Conservation (phyloP, 2,329 filamentous ascomycete genomes). For the Neofusicoccum ribis region DNA sequence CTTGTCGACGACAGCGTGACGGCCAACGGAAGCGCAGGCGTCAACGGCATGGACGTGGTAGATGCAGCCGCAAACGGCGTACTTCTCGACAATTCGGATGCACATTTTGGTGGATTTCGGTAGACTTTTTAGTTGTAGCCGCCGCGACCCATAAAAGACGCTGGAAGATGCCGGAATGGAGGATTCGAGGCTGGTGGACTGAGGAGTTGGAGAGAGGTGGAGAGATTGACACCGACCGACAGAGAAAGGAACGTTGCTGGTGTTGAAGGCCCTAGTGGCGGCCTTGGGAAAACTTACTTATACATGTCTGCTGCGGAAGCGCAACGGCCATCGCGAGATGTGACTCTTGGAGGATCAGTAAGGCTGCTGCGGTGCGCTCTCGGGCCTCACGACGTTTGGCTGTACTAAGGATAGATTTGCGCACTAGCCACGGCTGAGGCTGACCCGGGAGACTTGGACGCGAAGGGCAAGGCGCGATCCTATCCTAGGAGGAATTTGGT, state of each 20-base stretch:
- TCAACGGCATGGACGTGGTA: constrained; percentile 40
- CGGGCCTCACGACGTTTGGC: constrained; percentile 3
- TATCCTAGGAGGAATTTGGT: constrained; percentile 2
- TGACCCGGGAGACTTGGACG: constrained; percentile 11
- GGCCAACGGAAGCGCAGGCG: constrained; percentile 34
- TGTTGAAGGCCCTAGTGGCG: neutral
- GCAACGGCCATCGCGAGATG: constrained; percentile 19
- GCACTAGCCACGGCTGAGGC: constrained; percentile 20
- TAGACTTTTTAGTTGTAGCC: neutral
- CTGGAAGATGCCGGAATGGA: neutral
- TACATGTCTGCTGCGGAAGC: neutral
- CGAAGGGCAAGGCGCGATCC: constrained; percentile 5
- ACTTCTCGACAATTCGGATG: constrained; percentile 37
- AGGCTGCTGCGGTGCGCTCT: constrained; percentile 16
- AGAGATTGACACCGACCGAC: neutral
- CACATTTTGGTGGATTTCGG: constrained; percentile 30
- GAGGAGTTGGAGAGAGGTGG: neutral
- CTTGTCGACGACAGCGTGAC: constrained; percentile 32
- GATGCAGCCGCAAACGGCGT: constrained; percentile 38
- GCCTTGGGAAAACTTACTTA: constrained; percentile 17
- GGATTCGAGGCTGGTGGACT: neutral
- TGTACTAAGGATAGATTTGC: constrained; percentile 19
- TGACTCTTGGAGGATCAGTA: constrained; percentile 17
- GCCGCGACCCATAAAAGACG: constrained; percentile 6
- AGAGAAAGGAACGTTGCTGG: constrained; percentile 2